Percentiles rank a stretch among this genome's conserved stretches.
Conservation (phyloP, 108 stramenopile genomes). For the Cyclostephanos tholiformis region DNA sequence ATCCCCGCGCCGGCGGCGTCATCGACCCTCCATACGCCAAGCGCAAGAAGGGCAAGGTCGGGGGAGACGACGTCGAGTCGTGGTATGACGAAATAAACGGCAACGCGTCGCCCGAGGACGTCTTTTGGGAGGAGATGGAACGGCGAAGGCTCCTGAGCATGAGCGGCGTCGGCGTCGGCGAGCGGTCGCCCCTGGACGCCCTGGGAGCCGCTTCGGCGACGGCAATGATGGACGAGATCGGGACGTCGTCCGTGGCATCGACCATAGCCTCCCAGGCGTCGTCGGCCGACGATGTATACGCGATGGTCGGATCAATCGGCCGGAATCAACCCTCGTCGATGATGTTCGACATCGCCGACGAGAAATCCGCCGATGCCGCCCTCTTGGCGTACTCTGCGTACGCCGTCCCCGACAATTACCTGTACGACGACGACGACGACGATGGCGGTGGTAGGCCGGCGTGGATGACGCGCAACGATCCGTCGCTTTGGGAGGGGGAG, state of each 20-base stretch:
- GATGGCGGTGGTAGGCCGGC: conserved; percentile 18
- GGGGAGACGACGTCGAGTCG: conserved; percentile 43
- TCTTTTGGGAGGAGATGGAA: conserved; percentile 86
- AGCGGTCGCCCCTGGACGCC: not conserved
- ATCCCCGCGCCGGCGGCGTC: too few relatives aligned
- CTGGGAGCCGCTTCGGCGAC: conserved; percentile 18
- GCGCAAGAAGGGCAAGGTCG: conserved; percentile 45
- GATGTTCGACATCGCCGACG: conserved; percentile 37
- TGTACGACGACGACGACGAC: conserved; percentile 61
- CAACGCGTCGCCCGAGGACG: conserved; percentile 71
- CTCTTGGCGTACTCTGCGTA: conserved; percentile 59
- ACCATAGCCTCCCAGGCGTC: conserved; percentile 15
- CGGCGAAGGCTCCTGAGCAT: conserved; percentile 65
- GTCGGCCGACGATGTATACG: conserved; percentile 10
- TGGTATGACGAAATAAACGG: conserved; percentile 75
- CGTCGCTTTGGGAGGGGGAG: conserved; percentile 39
- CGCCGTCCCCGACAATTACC: conserved; percentile 72
- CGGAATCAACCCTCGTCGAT: conserved; percentile 24
- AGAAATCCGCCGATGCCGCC: conserved; percentile 61
- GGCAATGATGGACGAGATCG: conserved; percentile 32
- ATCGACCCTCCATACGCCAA: conserved; percentile 17
- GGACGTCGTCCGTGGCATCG: conserved; percentile 9
- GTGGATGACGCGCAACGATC: conserved; percentile 28
- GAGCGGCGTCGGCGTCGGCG: conserved; percentile 37
- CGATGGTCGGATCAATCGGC: conserved; percentile 11